phyloP scores from a whole-genome alignment of 176 grass and related monocot genomes.

The Urochloa ruziziensis region DNA sequence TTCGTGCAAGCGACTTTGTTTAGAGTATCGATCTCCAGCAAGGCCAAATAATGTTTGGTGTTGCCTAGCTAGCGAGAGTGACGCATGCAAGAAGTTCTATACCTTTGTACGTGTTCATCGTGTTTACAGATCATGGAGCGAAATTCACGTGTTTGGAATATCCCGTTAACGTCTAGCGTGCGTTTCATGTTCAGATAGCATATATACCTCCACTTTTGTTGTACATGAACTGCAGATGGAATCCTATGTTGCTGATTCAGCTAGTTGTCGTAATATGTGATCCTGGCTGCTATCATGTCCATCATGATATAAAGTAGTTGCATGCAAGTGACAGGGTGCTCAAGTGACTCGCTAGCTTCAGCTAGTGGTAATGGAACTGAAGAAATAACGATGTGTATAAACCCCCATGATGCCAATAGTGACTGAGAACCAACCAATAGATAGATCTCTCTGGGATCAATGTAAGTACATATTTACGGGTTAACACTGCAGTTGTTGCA shows the following conservation, averaged over 20 bases:
- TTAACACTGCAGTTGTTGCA: too few species aligned
- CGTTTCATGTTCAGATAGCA: background rate
- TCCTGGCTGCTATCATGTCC: background rate
- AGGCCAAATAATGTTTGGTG: background rate
- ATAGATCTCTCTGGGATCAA: background rate
- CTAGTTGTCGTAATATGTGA: background rate
- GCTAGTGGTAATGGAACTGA: background rate
- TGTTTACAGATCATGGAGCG: background rate
- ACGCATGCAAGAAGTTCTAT: background rate
- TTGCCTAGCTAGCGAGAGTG: background rate
- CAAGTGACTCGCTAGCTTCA: background rate
- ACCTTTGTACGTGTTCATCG: background rate
- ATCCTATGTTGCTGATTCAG: background rate
- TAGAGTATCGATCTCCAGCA: background rate
- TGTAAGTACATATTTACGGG: too few species aligned
- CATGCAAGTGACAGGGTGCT: background rate
- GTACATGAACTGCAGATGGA: background rate
- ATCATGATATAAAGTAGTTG: slow-evolving; percentile 4
- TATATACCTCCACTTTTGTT: background rate
- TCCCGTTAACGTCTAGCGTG: background rate
- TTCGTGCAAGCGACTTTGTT: slow-evolving; percentile 26
- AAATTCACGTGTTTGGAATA: background rate
- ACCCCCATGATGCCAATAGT: background rate
- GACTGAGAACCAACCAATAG: background rate
- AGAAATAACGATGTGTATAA: background rate